These are phyloP conservation scores for Fusarium burgessii DNA, from an alignment of 2,329 filamentous ascomycete species.

Conservation along the genomic window DNA sequence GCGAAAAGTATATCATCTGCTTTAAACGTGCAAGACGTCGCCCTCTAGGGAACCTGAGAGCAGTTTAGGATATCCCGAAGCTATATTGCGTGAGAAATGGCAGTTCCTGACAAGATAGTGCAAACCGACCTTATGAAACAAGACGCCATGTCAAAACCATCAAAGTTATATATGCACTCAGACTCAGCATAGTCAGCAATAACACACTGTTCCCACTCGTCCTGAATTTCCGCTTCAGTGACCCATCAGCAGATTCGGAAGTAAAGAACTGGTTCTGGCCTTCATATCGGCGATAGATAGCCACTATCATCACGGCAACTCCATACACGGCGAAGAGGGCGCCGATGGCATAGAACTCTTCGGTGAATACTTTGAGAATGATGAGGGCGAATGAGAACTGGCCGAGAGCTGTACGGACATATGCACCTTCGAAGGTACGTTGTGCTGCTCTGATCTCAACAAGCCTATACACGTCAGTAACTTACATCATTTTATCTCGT, in stretches of 20 bases:
- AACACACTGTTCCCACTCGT: conserved; percentile 73
- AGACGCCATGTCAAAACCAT: conserved; percentile 67
- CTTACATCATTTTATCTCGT: neutral
- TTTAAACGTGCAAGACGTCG: neutral
- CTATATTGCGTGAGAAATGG: neutral
- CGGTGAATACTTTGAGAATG: conserved; percentile 91
- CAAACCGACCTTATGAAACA: conserved; percentile 34
- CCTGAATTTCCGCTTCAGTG: conserved; percentile 65
- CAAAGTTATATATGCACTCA: conserved; percentile 68
- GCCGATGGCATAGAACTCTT: conserved; percentile 97
- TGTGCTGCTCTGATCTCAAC: conserved; percentile 96
- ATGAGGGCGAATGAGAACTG: conserved; percentile 97
- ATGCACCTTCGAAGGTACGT: conserved; percentile 96
- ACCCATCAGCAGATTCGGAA: conserved; percentile 49
- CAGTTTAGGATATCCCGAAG: neutral
- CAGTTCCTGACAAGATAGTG: neutral
- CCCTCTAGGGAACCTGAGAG: neutral
- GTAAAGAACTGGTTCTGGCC: conserved; percentile 95
- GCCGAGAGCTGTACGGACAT: conserved; percentile 91
- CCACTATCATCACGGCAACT: conserved; percentile 83
- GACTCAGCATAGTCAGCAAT: conserved; percentile 66
- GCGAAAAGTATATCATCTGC: neutral
- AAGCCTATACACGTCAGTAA: conserved; percentile 62
- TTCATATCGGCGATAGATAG: conserved; percentile 87
- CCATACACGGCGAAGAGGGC: conserved; percentile 95